Percentiles rank a stretch among this genome's conserved stretches.
These are phyloP conservation scores for Penicillium roqueforti DNA, from an alignment of 495 filamentous ascomycete genomes.

Conservation along the genomic window DNA sequence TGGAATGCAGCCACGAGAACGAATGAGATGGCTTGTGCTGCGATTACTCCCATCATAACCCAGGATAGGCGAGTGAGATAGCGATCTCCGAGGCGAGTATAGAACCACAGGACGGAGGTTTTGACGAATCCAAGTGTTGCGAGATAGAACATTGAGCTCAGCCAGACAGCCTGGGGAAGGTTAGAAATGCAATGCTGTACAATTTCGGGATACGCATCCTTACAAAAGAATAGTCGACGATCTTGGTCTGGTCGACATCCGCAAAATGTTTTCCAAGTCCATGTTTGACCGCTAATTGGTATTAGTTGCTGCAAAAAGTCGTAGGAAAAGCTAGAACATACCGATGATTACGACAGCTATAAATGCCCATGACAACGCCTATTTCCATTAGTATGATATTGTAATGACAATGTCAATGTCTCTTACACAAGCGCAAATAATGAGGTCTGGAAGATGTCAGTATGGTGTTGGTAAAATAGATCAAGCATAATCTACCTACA, in stretches of 20 bases:
- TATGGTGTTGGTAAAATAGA: background rate
- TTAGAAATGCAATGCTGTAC: background rate
- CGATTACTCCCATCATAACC: constrained; percentile 31
- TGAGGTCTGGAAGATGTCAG: constrained; percentile 26
- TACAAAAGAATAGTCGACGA: constrained; percentile 33
- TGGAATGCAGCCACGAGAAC: constrained; percentile 39
- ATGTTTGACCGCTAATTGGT: constrained; percentile 27
- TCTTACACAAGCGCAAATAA: constrained; percentile 36
- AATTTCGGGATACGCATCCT: background rate
- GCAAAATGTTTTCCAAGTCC: constrained; percentile 32
- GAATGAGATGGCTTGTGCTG: constrained; percentile 30
- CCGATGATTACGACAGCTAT: constrained; percentile 32
- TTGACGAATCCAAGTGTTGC: constrained; percentile 39
- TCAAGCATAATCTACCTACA: constrained; percentile 22
- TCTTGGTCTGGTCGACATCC: constrained; percentile 17
- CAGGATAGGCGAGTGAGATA: constrained; percentile 29
- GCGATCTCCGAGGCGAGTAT: constrained; percentile 37
- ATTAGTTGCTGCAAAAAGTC: constrained; percentile 5
- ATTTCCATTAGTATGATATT: constrained; percentile 9
- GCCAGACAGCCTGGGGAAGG: constrained; percentile 30
- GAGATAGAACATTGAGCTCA: constrained; percentile 43
- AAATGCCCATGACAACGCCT: constrained; percentile 38
- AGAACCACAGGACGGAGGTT: constrained; percentile 38
- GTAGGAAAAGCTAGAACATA: constrained; percentile 12
- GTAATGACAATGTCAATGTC: too few relatives aligned